Evolutionary conservation across 2,329 filamentous ascomycete genomes (phyloP), one percentile per base, ranked within the genome.

Genomic region (Harringtonia aguacate): DNA sequence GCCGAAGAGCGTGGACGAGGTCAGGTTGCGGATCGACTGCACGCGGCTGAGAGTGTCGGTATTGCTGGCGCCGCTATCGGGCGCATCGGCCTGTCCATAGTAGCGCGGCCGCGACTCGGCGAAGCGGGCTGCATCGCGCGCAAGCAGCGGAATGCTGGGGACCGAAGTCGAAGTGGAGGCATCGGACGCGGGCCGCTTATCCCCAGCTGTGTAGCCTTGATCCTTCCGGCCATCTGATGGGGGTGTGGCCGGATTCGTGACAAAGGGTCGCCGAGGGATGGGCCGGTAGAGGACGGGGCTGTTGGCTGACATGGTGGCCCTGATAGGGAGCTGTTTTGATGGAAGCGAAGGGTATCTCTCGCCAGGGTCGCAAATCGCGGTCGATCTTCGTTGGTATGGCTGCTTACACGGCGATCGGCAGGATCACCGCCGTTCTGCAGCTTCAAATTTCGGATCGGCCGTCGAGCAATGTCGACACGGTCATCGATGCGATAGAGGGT

Each of bases 1-100:
- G 44, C 92, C 90, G 53, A 84, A 85, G 6, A 98, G 75, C 0
- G 92, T 95, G 3, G 87, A 89, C 10, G 85, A 82, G 4, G 87
- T 95, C 48, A 98, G 73, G 59, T 95, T 94, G 57, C 88, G 69
- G 46, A 87, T 76, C 10, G 87, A 95, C 51, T 83, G 79, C 21
- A 81, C 84, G 46, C 86, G 79, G 57, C 75, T 81, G 51, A 78
- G 68, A 41, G 73, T 64, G 39, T 39, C 48, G 21, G 36, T 31
- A 29, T 27, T 41, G 38, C 47, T 18, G 52, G 52, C 18, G 50
- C 48, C n/a, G n/a, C n/a, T n/a, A n/a, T n/a, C n/a, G 29, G 28
- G 10, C 24, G 28, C 24, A 51, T 50, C 28, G 39, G 37, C 39
- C 43, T 48, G 31, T 52, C 53, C 48, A 57, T 59, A 37, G 53